A percentile compares a stretch with the other conserved stretches of the same genome.
These are phyloP conservation scores for Sporothrix pseudoabietina DNA, from an alignment of 2,329 filamentous ascomycete species.

Conservation along the genomic window DNA sequence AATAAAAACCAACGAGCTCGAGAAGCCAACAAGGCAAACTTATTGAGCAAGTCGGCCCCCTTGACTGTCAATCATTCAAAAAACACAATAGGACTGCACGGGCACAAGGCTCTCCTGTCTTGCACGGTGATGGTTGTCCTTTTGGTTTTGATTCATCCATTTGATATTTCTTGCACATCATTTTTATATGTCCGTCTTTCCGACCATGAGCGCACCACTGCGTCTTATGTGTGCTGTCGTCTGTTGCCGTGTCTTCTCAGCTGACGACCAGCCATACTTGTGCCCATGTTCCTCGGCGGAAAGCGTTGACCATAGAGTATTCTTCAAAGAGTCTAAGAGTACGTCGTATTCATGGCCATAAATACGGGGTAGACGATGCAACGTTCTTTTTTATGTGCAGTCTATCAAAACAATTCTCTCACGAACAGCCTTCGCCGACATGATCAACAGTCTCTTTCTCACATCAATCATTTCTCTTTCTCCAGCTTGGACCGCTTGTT, in stretches of 20 bases:
- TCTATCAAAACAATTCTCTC: too few species aligned
- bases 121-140: not conserved
- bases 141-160: not conserved
- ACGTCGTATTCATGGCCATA: not conserved
- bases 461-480: not conserved
- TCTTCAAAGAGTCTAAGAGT: not conserved
- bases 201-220: not conserved
- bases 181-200: not conserved
- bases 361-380: slow-evolving; percentile 1
- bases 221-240: not conserved
- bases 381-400: not conserved
- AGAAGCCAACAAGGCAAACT: not conserved
- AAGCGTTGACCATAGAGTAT: not conserved
- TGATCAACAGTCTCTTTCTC: not conserved
- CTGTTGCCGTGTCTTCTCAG: not conserved
- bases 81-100: not conserved
- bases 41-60: not conserved
- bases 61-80: not conserved
- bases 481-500: slow-evolving; percentile 10
- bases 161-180: not conserved
- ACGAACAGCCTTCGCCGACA: not conserved
- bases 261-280: not conserved
- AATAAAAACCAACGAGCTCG: not conserved
- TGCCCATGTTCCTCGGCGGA: not conserved
- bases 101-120: not conserved